A percentile compares a stretch with the other conserved stretches of the same genome.
Evolutionary conservation across 1,284 basidiomycete genomes (phyloP).

Genomic region (Porodaedalea pini): DNA sequence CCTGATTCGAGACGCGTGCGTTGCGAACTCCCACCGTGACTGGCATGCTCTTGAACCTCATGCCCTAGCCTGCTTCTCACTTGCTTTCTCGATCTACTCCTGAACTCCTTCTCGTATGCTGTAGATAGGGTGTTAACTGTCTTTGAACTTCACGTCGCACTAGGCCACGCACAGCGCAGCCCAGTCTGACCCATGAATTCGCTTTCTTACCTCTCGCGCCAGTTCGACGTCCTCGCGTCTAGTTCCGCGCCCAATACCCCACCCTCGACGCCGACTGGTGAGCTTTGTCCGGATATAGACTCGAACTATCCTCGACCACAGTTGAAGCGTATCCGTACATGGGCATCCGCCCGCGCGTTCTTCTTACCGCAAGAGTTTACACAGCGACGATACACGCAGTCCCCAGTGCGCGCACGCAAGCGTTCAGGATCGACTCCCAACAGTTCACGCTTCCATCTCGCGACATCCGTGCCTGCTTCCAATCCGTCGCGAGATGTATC

Average conservation of each 20-base stretch:
- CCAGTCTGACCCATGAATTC: slow-evolving; percentile 52
- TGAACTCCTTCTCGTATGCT: neutral
- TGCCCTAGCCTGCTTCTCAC: neutral
- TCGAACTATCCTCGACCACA: slow-evolving; percentile 29
- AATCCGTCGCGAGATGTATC: slow-evolving; percentile 13
- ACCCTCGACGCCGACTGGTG: slow-evolving; percentile 19
- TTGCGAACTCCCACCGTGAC: neutral
- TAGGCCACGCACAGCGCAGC: neutral
- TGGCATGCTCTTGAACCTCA: neutral
- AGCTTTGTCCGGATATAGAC: slow-evolving; percentile 3
- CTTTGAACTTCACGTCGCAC: neutral
- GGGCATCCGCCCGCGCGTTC: slow-evolving; percentile 51
- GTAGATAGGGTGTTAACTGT: slow-evolving; percentile 1
- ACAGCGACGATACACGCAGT: slow-evolving; percentile 26
- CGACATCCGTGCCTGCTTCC: slow-evolving; percentile 1
- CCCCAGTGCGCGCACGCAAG: slow-evolving; percentile 20
- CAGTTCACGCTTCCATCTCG: slow-evolving; percentile 6
- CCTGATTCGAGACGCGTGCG: slow-evolving; percentile 1
- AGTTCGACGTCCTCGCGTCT: slow-evolving; percentile 60
- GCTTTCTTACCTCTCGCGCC: slow-evolving; percentile 63
- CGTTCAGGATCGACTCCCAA: slow-evolving; percentile 16
- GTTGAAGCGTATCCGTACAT: slow-evolving; percentile 50
- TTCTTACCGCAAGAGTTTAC: slow-evolving; percentile 35
- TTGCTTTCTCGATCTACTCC: neutral
- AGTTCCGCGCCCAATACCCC: slow-evolving; percentile 33